These are phyloP conservation scores for Penicillium janthinellum DNA, from an alignment of 2,329 filamentous ascomycete genomes.

Conservation along the genomic window DNA sequence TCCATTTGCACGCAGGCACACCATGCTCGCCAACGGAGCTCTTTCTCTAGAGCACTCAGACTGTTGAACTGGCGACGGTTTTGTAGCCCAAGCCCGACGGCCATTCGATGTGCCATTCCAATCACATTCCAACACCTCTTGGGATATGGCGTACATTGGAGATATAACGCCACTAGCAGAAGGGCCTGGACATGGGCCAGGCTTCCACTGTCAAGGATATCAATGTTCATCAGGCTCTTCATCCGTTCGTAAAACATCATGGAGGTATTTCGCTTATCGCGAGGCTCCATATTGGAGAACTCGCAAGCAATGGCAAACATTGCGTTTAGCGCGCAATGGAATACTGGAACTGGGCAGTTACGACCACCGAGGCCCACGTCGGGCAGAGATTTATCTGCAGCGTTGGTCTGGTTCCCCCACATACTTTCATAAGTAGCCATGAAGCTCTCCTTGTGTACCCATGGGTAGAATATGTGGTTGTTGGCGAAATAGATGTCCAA, in stretches of 20 bases:
- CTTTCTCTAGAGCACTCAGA: no score
- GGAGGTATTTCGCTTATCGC: not conserved
- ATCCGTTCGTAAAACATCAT: not conserved
- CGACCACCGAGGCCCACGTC: not conserved
- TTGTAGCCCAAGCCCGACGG: no score
- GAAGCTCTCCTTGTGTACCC: not conserved
- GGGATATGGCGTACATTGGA: not conserved
- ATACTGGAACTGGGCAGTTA: not conserved
- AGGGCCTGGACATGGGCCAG: not conserved
- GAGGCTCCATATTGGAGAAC: not conserved
- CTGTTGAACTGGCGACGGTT: no score
- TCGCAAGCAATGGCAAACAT: not conserved
- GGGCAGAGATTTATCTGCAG: not conserved
- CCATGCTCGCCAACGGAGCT: no score
- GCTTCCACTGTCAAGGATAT: not conserved
- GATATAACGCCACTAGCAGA: not conserved
- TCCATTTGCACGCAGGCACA: no score
- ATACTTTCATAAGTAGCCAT: not conserved
- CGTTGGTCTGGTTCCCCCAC: not conserved
- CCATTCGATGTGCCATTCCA: not conserved
- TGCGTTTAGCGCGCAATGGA: not conserved
- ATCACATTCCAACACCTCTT: not conserved
- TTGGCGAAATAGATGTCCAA: not conserved
- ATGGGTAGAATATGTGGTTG: not conserved
- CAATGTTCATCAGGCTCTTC: not conserved